Conservation (phyloP, 2,329 filamentous ascomycete genomes). For the Xylogone sp. region DNA sequence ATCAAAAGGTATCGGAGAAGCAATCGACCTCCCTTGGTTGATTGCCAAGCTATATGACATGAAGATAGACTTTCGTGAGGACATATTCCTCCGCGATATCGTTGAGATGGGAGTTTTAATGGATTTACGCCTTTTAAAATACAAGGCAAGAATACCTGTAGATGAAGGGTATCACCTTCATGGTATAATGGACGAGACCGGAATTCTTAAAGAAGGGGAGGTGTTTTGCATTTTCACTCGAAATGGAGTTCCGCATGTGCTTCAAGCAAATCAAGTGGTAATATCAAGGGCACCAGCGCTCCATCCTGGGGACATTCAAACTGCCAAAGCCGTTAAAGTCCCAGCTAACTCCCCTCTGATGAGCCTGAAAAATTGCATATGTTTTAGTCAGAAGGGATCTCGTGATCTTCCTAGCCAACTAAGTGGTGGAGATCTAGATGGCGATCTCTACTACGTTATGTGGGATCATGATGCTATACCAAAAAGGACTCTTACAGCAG, state of each 20-base stretch:
- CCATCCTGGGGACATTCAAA: constrained; percentile 76
- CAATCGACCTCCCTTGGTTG: constrained; percentile 57
- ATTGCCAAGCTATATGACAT: constrained; percentile 56
- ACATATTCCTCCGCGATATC: constrained; percentile 65
- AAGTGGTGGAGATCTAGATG: constrained; percentile 79
- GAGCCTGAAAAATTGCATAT: constrained; percentile 66
- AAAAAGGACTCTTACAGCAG: constrained; percentile 45
- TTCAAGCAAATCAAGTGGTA: constrained; percentile 31
- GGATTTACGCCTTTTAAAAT: constrained; percentile 71
- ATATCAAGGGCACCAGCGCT: constrained; percentile 78
- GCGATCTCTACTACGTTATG: constrained; percentile 77
- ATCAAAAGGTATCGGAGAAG: constrained; percentile 55
- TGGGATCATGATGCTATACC: constrained; percentile 58
- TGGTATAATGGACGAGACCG: constrained; percentile 81
- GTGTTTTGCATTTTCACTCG: constrained; percentile 61
- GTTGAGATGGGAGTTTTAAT: constrained; percentile 69
- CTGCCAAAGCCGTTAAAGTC: constrained; percentile 59
- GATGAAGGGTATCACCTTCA: constrained; percentile 70
- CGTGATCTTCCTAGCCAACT: constrained; percentile 77
- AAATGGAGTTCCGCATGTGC: constrained; percentile 24
- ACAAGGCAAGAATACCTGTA: constrained; percentile 73
- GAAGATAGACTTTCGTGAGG: constrained; percentile 61
- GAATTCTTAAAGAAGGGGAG: constrained; percentile 60
- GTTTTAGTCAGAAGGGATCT: constrained; percentile 67
- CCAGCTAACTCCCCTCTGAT: constrained; percentile 55